Conservation (phyloP, 1,284 basidiomycete species). For the Caloboletus inedulis region DNA sequence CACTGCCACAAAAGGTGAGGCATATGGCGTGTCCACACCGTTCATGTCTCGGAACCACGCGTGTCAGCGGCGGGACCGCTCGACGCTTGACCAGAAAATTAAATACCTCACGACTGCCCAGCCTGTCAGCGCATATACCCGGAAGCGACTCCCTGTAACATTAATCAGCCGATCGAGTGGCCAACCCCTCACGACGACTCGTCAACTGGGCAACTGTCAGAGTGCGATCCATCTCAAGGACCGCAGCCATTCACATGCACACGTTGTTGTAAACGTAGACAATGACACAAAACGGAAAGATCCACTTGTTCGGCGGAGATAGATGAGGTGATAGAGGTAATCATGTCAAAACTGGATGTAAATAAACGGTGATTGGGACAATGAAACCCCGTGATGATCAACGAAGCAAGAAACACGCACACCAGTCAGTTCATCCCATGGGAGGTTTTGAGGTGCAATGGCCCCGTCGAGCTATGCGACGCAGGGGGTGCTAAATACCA, state of each 20-base stretch:
- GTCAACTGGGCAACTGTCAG: neutral
- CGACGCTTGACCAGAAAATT: neutral
- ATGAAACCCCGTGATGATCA: constrained; percentile 1
- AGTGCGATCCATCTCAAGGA: neutral
- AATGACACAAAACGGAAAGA: constrained; percentile 6
- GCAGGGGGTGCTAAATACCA: neutral
- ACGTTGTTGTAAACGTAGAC: neutral
- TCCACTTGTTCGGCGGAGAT: constrained; percentile 22
- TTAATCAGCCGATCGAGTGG: neutral
- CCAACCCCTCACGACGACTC: too few relatives aligned
- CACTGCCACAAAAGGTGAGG: constrained; percentile 11
- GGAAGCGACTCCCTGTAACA: neutral
- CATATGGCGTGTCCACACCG: constrained; percentile 8
- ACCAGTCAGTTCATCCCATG: constrained; percentile 5
- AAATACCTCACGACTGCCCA: neutral
- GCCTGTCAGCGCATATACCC: neutral
- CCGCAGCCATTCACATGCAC: neutral
- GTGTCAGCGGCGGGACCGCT: constrained; percentile 4
- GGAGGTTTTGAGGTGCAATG: neutral
- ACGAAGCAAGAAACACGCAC: constrained; percentile 1
- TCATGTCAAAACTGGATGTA: neutral
- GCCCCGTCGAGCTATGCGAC: neutral
- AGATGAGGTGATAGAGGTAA: constrained; percentile 4
- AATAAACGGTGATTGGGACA: neutral
- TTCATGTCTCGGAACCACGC: constrained; percentile 11